Base-by-base conservation (phyloP, 2,329 filamentous ascomycete genomes). In the Xylariaceae sp. region DNA sequence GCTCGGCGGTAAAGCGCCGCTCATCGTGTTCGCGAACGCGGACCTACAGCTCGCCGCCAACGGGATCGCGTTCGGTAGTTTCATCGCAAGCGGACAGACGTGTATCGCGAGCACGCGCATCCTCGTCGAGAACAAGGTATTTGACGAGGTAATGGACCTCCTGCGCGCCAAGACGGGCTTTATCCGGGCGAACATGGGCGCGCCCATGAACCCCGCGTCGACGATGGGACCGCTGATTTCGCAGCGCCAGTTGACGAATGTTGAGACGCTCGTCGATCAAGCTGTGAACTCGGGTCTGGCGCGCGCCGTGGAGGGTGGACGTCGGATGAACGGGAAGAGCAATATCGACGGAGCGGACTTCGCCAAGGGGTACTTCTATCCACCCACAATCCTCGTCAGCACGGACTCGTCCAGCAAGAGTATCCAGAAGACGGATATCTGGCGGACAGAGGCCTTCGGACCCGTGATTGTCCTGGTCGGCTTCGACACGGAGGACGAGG, bases 371-470 rank as follows among this genome's bases (percentile, higher is more conserved):
- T 91, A 92, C 73, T 96, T 90, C 77, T 95, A 86, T 74, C 81
- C 88, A 54, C 90, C 90, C 0, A 96, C 92, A 0, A 82, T 96
- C 1, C 80, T 96, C 30, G 69, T 71, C 0, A 74, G 79, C 69
- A 75, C 4, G 4, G 62, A 48, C 1, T 4, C 71, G 74, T 13
- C 81, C 78, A 63, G 78, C 74, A 79, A 82, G 63, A 83, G 83
- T 68, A 79, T 92, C 83, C 79, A 84, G 42, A 75, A 84, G 69
- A 88, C 89, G 74, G 84, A 84, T 71, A 88, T 94, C 66, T 87
- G 89, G 78, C 82, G 84, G 67, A 88, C 92, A 72, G 90, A 94
- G 74, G 90, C 91, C 61, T 94, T 94, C 73, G 90, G 90, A 17
- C 90, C 90, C 7, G 89, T 92, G 45, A 86, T 89, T 72, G 82